Conservation (phyloP, 805 yeast genomes). For the Saccharomycopsis selenospora region DNA sequence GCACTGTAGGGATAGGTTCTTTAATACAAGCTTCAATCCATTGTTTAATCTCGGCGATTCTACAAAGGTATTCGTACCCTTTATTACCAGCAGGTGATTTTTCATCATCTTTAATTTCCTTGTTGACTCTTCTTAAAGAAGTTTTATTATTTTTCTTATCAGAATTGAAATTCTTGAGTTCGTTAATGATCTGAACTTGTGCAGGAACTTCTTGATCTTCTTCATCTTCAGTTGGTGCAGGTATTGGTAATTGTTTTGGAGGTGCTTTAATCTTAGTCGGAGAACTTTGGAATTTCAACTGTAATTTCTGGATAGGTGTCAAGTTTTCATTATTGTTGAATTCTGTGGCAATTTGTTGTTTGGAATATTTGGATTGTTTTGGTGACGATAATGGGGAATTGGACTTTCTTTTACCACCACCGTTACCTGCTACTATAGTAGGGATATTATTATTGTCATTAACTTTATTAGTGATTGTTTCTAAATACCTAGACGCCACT, state of each 20-base stretch:
- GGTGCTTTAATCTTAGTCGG: neutral
- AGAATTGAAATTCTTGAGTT: conserved; percentile 9
- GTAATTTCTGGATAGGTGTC: conserved; percentile 10
- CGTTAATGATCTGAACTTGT: conserved; percentile 4
- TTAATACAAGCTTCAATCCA: conserved; percentile 69
- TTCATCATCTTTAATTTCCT: conserved; percentile 6
- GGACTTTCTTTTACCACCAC: conserved; percentile 4
- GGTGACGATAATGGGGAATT: conserved; percentile 13
- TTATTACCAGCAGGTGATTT: conserved; percentile 23
- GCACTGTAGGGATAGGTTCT: conserved; percentile 49
- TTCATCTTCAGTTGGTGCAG: neutral
- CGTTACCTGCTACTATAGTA: neutral
- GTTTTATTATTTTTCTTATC: conserved; percentile 11
- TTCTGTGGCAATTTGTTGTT: neutral
- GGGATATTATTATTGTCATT: neutral
- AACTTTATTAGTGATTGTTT: conserved; percentile 14
- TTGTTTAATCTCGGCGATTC: conserved; percentile 67
- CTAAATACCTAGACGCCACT: conserved; percentile 16
- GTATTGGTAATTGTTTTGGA: neutral
- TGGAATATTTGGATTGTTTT: neutral
- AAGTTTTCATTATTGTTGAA: neutral
- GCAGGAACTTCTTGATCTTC: neutral
- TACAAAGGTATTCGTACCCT: conserved; percentile 73
- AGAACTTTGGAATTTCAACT: conserved; percentile 6
- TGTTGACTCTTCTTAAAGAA: conserved; percentile 6